Conservation (phyloP, 352 stramenopile genomes). For the Phytophthora pinifolia region DNA sequence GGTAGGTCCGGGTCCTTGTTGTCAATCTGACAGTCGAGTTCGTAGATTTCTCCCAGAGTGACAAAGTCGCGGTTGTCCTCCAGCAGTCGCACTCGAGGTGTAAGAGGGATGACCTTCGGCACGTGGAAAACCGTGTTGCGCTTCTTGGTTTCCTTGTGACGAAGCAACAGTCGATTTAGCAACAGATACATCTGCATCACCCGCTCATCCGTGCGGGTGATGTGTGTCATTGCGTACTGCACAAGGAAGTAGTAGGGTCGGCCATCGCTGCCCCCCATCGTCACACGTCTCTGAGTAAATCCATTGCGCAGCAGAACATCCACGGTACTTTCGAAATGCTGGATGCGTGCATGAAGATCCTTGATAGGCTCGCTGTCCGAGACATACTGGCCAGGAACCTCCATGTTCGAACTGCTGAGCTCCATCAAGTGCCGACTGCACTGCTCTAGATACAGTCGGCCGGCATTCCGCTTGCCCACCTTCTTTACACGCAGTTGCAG, state of each 20-base stretch:
- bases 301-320: slow-evolving; percentile 86
- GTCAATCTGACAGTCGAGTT: slow-evolving; percentile 67
- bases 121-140: slow-evolving; percentile 90
- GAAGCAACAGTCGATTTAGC: slow-evolving; percentile 82
- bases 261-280: slow-evolving; percentile 89
- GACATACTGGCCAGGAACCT: slow-evolving; percentile 92
- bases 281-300: slow-evolving; percentile 90
- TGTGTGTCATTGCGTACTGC: slow-evolving; percentile 93
- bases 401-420: slow-evolving; percentile 85
- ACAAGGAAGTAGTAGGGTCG: slow-evolving; percentile 91
- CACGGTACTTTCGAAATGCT: slow-evolving; percentile 88
- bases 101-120: slow-evolving; percentile 92
- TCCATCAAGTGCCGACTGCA: slow-evolving; percentile 90
- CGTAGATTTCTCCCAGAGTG: slow-evolving; percentile 86
- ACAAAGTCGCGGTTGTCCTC: slow-evolving; percentile 87
- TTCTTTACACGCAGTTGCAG: slow-evolving; percentile 84
- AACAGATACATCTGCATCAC: slow-evolving; percentile 94
- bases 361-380: slow-evolving; percentile 91
- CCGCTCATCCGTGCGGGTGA: slow-evolving; percentile 93
- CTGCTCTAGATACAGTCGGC: slow-evolving; percentile 81
- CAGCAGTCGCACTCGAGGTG: slow-evolving; percentile 85
- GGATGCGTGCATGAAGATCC: slow-evolving; percentile 89
- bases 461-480: slow-evolving; percentile 64
- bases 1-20: slow-evolving; percentile 78
- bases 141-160: slow-evolving; percentile 88